These are phyloP conservation scores for Conringia planisiliqua DNA, from an alignment of 345 rosid genomes.

Conservation along the genomic window DNA sequence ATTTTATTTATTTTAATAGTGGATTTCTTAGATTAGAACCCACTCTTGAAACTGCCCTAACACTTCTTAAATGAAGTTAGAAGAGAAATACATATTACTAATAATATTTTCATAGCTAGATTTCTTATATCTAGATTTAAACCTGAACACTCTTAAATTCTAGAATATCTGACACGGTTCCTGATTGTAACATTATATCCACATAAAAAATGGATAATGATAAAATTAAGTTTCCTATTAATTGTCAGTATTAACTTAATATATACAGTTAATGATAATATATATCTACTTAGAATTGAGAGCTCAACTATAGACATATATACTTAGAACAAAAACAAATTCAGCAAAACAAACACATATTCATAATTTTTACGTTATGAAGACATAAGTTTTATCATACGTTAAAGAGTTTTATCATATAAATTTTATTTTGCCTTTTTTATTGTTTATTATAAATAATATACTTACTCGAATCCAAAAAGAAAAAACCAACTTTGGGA, in stretches of 20 bases:
- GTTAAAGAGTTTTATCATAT: not conserved
- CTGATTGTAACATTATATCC: not conserved
- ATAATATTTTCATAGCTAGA: too few species aligned
- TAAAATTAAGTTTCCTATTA: not conserved
- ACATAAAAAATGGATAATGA: not conserved
- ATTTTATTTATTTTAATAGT: too few species aligned
- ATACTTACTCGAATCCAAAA: constrained; percentile 27
- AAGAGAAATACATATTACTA: not conserved
- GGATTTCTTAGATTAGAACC: too few species aligned
- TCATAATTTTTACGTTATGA: not conserved
- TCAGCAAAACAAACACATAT: not conserved
- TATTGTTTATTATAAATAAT: not conserved
- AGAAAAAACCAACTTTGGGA: constrained; percentile 39
- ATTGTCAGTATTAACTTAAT: not conserved
- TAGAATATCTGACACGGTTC: not conserved
- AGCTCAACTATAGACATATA: not conserved
- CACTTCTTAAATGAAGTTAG: not conserved
- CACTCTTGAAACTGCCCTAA: too few species aligned
- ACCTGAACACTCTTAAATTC: not conserved
- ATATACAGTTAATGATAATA: not conserved
- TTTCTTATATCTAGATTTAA: not conserved
- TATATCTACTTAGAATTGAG: not conserved
- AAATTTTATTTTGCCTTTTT: not conserved
- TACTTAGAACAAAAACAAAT: not conserved
- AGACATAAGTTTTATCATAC: not conserved